A percentile compares a stretch with the other conserved stretches of the same genome.
Conservation (phyloP, 768 basidiomycete genomes). For the Hirschioporus abietinus region DNA sequence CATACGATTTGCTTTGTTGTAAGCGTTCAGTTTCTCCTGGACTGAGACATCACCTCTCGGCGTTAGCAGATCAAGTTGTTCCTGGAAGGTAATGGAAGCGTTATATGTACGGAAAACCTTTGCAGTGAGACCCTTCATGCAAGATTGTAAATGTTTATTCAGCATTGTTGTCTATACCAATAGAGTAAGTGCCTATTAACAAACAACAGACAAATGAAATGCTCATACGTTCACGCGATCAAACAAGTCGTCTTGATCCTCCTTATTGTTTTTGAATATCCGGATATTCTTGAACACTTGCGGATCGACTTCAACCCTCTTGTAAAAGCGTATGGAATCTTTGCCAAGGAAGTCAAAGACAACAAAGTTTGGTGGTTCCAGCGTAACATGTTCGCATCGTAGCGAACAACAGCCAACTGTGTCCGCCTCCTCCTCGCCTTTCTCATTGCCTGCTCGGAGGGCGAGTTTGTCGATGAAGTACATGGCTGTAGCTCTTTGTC, state of each 20-base stretch:
- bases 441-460: conserved; percentile 98
- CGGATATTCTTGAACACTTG: conserved; percentile 98
- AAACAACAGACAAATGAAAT: conserved; percentile 13
- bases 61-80: conserved; percentile 74
- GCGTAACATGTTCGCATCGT: conserved; percentile 93
- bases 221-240: conserved; percentile 86
- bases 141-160: conserved; percentile 87
- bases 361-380: conserved; percentile 82
- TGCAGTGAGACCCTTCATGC: conserved; percentile 97
- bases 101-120: conserved; percentile 99
- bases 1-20: conserved; percentile 94
- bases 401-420: conserved; percentile 99
- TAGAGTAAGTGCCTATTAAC: conserved; percentile 1
- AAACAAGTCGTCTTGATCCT: conserved; percentile 82
- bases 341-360: conserved; percentile 98
- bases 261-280: conserved; percentile 93
- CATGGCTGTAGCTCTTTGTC: conserved; percentile 98
- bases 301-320: conserved; percentile 80
- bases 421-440: conserved; percentile 98
- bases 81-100: conserved; percentile 93
- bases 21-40: conserved; percentile 96
- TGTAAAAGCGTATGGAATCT: conserved; percentile 97
- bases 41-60: conserved; percentile 47
- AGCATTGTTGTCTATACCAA: conserved; percentile 64
- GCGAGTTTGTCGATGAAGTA: conserved; percentile 98